These are phyloP conservation scores for Hibiscus syriacus DNA, from an alignment of 345 rosid genomes.

Conservation along the genomic window DNA sequence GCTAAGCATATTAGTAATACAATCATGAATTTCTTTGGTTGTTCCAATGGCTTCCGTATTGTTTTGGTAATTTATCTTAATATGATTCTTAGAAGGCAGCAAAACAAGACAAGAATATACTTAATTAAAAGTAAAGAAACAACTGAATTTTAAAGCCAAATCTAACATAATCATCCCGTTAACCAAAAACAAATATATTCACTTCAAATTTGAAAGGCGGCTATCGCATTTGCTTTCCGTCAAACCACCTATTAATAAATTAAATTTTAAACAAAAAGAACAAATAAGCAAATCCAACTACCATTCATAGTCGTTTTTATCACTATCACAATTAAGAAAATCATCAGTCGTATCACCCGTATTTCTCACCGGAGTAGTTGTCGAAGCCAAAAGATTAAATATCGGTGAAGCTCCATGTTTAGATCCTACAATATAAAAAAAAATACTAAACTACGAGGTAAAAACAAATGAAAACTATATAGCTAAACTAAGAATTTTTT, in stretches of 20 bases:
- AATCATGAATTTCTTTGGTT: no score
- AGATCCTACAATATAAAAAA: constrained; percentile 45
- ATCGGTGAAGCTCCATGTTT: constrained; percentile 76
- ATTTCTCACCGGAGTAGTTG: constrained; percentile 39
- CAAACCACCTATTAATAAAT: no score
- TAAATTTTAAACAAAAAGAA: no score
- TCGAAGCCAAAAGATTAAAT: constrained; percentile 56
- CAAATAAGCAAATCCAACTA: constrained; percentile 19
- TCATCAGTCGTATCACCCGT: constrained; percentile 81
- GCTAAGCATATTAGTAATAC: no score
- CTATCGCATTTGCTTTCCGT: no score
- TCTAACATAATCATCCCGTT: neutral
- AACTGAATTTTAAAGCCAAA: neutral
- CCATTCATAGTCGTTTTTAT: constrained; percentile 97
- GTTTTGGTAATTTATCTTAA: no score
- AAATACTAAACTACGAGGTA: constrained; percentile 4
- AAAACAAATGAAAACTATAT: neutral
- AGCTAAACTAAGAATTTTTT: neutral
- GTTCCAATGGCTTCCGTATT: no score
- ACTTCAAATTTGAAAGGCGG: no score
- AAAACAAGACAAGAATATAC: no score
- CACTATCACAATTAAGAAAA: constrained; percentile 82
- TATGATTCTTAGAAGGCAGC: no score
- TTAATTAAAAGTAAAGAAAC: neutral
- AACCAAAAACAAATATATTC: neutral